These are phyloP conservation scores for Eimeria sp. DNA, from an alignment of 169 alveolate species.

Conservation along the genomic window DNA sequence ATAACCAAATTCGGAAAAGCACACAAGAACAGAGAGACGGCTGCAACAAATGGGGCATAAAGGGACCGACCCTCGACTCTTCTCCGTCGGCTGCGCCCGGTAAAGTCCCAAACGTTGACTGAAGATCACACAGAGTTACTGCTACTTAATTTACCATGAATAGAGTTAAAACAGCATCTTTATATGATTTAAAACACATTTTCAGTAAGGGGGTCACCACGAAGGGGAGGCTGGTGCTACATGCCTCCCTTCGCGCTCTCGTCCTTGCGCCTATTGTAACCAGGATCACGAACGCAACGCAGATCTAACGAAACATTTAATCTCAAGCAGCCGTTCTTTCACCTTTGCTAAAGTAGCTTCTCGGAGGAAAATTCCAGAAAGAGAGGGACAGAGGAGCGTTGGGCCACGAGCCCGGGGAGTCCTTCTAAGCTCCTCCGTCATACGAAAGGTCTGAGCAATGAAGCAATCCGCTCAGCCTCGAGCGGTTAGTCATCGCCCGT, in stretches of 20 bases:
- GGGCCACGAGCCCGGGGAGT: neutral
- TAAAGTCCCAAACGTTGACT: neutral
- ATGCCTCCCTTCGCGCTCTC: neutral
- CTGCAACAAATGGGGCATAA: neutral
- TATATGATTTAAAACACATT: neutral
- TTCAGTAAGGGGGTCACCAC: neutral
- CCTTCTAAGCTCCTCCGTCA: neutral
- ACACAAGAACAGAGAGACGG: neutral
- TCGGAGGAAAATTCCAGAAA: neutral
- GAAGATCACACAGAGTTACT: neutral
- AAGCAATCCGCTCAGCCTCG: neutral
- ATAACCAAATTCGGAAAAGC: neutral
- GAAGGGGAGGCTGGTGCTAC: neutral
- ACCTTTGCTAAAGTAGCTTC: neutral
- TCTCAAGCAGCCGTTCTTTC: neutral
- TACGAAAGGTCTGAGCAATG: neutral
- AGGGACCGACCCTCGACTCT: conserved; percentile 11
- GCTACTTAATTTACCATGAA: neutral
- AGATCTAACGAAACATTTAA: neutral
- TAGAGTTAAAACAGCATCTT: neutral
- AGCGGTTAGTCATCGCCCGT: neutral
- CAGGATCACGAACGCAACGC: neutral
- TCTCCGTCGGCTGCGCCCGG: conserved; percentile 63
- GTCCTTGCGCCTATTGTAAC: neutral
- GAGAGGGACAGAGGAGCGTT: neutral